Evolutionary conservation across 371 early-diverging fungal genomes (phyloP), one percentile per base, ranked within the genome.

Genomic region (Mortierella sp.): DNA sequence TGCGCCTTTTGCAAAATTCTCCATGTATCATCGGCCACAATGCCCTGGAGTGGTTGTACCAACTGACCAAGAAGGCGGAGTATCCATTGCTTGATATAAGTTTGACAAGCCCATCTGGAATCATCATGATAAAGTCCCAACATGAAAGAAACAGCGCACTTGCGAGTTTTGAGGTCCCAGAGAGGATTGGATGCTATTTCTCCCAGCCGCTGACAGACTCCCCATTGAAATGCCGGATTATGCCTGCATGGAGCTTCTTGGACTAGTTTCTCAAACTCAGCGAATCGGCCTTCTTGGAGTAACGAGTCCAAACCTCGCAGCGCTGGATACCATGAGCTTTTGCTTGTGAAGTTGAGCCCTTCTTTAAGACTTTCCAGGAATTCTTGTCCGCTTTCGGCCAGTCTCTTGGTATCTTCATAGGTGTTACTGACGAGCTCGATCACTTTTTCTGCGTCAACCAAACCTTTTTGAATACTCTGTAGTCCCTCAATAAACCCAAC

Each of bases 301-400:
- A 35, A 8, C 1, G 35, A 35, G 35, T 35, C 35, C 6, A 35
- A 35, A 35, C 35, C 35, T 35, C 35, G 35, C 35, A 35, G 6
- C 35, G 35, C 47, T 20, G 47, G 47, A 47, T 47, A 47, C 47
- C 64, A 63, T n/a, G 30, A 4, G n/a, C 52, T 9, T 32, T 62
- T 68, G 39, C 61, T n/a, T 5, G 16, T 20, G n/a, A 60, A 68
- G 28, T 32, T 63, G 22, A 63, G 12, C 0, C 70, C 64, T 11
- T 57, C 63, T 22, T 62, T 11, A 30, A 70, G 18, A 43, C 43
- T 5, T 30, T 52, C 39, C 18, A 18, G 11, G 4, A 47, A 47
- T 5, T 14, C 20, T 20, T 47, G 47, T 18, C 47, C 47, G 11
- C 20, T 20, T 20, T 51, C 69, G 4, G 18, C 11, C 52, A 62